Percentiles rank a stretch among this genome's conserved stretches.
These are phyloP conservation scores for Neolecta irregularis DNA, from an alignment of 1,139 yeast species.

Conservation along the genomic window DNA sequence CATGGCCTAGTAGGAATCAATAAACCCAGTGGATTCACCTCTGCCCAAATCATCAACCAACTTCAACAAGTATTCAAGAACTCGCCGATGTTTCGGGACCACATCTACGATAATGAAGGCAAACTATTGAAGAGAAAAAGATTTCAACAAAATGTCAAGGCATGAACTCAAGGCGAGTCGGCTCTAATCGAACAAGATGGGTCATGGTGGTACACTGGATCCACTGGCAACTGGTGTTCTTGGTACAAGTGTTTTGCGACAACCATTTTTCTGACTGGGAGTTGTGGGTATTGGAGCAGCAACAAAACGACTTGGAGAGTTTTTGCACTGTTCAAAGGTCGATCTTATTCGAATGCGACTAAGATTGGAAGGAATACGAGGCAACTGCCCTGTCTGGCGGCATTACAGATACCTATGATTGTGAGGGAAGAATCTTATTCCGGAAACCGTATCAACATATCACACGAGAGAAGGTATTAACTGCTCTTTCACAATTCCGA, in stretches of 20 bases:
- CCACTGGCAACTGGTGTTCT: conserved; percentile 89
- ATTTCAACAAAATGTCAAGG: too few relatives aligned
- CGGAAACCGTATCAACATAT: conserved; percentile 44
- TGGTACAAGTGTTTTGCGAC: conserved; percentile 1
- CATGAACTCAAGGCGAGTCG: too few relatives aligned
- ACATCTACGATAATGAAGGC: too few relatives aligned
- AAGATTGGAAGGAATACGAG: conserved; percentile 41
- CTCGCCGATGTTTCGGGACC: too few relatives aligned
- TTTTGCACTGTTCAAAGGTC: conserved; percentile 42
- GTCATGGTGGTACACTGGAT: conserved; percentile 96
- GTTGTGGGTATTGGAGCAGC: conserved; percentile 86
- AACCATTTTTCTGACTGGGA: neutral
- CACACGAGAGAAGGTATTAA: conserved; percentile 37
- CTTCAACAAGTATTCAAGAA: too few relatives aligned
- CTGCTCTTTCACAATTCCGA: conserved; percentile 41
- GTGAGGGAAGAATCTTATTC: conserved; percentile 67
- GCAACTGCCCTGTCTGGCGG: conserved; percentile 78
- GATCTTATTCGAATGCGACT: neutral
- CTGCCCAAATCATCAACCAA: conserved; percentile 2
- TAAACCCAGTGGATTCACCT: conserved; percentile 3
- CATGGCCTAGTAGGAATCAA: conserved; percentile 4
- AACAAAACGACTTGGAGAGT: conserved; percentile 62
- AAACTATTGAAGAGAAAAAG: too few relatives aligned
- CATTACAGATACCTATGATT: conserved; percentile 86
- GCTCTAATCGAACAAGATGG: too few relatives aligned